Conservation (phyloP, 768 basidiomycete species). For the Lactarius deliciosus region DNA sequence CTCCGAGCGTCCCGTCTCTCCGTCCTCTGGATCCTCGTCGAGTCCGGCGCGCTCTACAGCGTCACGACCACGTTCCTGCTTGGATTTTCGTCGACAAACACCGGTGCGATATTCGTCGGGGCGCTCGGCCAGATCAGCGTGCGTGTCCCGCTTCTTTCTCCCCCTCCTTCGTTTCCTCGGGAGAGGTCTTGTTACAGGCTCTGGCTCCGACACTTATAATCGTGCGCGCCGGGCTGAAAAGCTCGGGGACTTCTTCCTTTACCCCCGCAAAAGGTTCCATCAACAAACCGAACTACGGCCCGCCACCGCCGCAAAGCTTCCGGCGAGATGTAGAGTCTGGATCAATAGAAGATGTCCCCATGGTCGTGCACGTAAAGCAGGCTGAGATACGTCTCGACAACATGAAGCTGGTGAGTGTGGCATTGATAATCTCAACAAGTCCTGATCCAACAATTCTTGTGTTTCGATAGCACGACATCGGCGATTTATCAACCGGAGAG, state of each 20-base stretch:
- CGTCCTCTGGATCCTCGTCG: slow-evolving; percentile 25
- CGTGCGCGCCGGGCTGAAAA: slow-evolving; percentile 13
- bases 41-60: slow-evolving; percentile 24
- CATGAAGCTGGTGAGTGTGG: background rate
- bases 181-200: background rate
- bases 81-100: slow-evolving; percentile 15
- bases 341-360: background rate
- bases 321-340: background rate
- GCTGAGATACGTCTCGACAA: slow-evolving; percentile 12
- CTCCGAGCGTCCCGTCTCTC: slow-evolving; percentile 6
- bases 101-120: slow-evolving; percentile 3
- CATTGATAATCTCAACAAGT: background rate
- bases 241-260: background rate
- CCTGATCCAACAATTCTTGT: background rate
- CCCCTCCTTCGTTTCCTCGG: background rate
- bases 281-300: background rate
- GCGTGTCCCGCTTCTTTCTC: background rate
- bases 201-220: slow-evolving; percentile 21
- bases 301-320: background rate
- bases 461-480: background rate
- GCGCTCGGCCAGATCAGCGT: slow-evolving; percentile 25
- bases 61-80: slow-evolving; percentile 13
- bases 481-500: background rate
- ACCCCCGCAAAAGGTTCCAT: slow-evolving; percentile 10
- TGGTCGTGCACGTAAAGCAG: slow-evolving; percentile 7